phyloP scores from a whole-genome alignment of 2,329 filamentous ascomycete species.

The Trichophyton rubrum region DNA sequence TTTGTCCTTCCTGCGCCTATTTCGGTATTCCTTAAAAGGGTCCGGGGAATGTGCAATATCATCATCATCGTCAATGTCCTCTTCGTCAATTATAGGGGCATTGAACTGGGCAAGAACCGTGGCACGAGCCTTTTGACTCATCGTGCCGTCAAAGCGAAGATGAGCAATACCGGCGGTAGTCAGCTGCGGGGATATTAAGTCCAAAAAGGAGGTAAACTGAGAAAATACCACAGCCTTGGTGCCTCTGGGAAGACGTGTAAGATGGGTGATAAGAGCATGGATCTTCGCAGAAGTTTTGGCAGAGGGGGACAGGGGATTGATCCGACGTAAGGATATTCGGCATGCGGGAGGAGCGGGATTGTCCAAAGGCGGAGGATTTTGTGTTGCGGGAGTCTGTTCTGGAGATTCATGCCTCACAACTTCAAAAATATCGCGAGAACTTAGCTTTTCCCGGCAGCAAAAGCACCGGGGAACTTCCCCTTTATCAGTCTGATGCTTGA shows the following conservation, averaged over 20 bases:
- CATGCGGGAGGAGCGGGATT: conserved; percentile 26
- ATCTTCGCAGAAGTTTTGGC: conserved; percentile 66
- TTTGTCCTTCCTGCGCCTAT: conserved; percentile 1
- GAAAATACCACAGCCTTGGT: conserved; percentile 91
- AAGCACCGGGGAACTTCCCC: conserved; percentile 71
- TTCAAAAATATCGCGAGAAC: conserved; percentile 75
- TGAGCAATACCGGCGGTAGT: conserved; percentile 57
- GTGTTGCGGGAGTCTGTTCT: conserved; percentile 25
- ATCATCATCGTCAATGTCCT: conserved; percentile 24
- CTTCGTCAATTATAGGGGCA: conserved; percentile 29
- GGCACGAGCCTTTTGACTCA: conserved; percentile 73
- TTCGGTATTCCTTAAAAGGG: background rate
- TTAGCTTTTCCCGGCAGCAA: conserved; percentile 75
- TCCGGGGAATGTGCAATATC: background rate
- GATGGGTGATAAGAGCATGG: conserved; percentile 60
- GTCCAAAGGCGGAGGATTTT: background rate
- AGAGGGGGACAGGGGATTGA: conserved; percentile 50
- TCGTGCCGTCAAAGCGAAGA: conserved; percentile 82
- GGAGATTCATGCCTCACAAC: conserved; percentile 56
- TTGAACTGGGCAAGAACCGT: conserved; percentile 64
- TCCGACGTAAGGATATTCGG: conserved; percentile 48
- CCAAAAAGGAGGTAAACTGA: conserved; percentile 93
- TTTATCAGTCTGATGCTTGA: conserved; percentile 71
- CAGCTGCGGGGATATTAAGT: conserved; percentile 76
- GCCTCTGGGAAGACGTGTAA: conserved; percentile 56